Base-by-base conservation (phyloP, 1,284 basidiomycete species). In the Melampsora larici-populina region DNA sequence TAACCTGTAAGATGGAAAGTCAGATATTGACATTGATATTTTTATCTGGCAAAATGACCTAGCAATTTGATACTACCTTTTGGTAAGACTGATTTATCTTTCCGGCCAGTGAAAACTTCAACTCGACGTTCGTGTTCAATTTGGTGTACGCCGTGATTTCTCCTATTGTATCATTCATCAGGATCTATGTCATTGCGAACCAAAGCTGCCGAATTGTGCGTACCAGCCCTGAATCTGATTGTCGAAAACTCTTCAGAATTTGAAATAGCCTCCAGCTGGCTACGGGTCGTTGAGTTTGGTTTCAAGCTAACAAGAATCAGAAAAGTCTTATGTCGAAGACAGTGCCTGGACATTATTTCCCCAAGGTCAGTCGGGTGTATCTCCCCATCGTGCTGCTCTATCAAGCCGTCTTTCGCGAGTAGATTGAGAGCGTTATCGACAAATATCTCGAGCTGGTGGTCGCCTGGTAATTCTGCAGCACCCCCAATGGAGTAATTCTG, bases 331-430 rank as follows among this genome's bases (percentile, higher is more conserved):
- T 71, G 63, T 48, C 76, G 58, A 48, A 78, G 31, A 29, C 62
- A 78, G 31, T 65, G 70, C 62, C 70, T 78, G 17, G 62, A 71
- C 76, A 78, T 71, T 11, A 78, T 78, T 46, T 78, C 76, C n/a
- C 76, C 69, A 15, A 78, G 63, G 18, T 70, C 68, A n/a, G 76
- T 78, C 43, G 76, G 68, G 2, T 48, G 60, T 36, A 78, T 60
- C 31, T 36, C 62, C 0, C 58, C 33, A 55, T 67, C 76, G 29
- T 65, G 29, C 43, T 78, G 66, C 55, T 70, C 75, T 21, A 78
- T 78, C 36, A 78, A 71, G 1, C 63, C 63, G 55, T 78, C 69
- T 31, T 71, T 15, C n/a, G 29, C 46, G 36, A 78, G 46, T 48
- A 70, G 40, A 43, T 78, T 40, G 33, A 78, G 31, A 4, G 76